These are phyloP conservation scores for Nitzschia palea DNA, from an alignment of 108 stramenopile species.

Conservation along the genomic window DNA sequence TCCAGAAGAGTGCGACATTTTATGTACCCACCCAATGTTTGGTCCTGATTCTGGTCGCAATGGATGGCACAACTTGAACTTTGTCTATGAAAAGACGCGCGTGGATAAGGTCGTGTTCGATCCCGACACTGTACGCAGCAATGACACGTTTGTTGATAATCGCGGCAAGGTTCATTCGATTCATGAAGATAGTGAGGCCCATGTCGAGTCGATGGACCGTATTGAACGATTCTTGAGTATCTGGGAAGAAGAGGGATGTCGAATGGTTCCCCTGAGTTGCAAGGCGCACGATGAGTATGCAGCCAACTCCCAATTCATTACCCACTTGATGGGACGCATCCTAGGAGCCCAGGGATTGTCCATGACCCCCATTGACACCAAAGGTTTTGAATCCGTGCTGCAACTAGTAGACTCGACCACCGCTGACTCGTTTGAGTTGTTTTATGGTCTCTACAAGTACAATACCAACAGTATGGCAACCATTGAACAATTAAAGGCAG, in stretches of 20 bases:
- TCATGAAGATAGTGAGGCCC: constrained; percentile 72
- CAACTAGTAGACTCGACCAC: constrained; percentile 91
- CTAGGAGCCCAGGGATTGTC: constrained; percentile 85
- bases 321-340: constrained; percentile 97
- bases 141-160: constrained; percentile 24
- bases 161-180: constrained; percentile 38
- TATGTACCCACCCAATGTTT: constrained; percentile 99
- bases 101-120: constrained; percentile 60
- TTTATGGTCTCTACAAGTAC: constrained; percentile 97
- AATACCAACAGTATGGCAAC: constrained; percentile 76
- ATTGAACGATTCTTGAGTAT: constrained; percentile 94
- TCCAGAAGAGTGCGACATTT: constrained; percentile 86
- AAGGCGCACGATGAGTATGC: constrained; percentile 94
- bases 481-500: constrained; percentile 50
- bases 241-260: constrained; percentile 97
- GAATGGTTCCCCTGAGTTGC: constrained; percentile 97
- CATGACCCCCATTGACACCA: constrained; percentile 92
- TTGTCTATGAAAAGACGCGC: constrained; percentile 94
- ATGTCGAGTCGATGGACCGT: constrained; percentile 73
- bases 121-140: constrained; percentile 13
- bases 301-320: constrained; percentile 98
- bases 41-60: constrained; percentile 91
- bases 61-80: constrained; percentile 93
- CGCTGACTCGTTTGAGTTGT: constrained; percentile 96
- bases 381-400: constrained; percentile 94